Base-by-base conservation (phyloP, 2,329 filamentous ascomycete species). In the Tolypocladium ovalisporum region DNA sequence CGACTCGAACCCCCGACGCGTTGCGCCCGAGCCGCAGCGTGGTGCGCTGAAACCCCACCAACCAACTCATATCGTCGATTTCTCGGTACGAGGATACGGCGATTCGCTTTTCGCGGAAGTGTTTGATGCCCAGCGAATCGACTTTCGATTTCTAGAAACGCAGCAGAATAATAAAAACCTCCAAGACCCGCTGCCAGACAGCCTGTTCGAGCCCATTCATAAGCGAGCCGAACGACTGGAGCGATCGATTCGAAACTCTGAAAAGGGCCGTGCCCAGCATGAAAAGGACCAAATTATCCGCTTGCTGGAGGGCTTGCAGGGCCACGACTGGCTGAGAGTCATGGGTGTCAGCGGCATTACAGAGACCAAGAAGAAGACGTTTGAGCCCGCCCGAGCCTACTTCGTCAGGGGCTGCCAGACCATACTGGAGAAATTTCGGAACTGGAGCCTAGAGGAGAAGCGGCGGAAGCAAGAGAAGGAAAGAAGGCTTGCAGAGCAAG, bases 381-480 rank as follows among this genome's bases (percentile, higher is more conserved):
- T 90, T 71, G 90, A 96, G 71, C 85, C 88, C 2, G 94, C 94
- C 60, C 83, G 94, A 34, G 81, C 86, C 59, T 86, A 93, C 69
- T 96, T 97, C 68, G 87, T 97, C 64, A 82, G 80, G 57, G 90
- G 95, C 60, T 92, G 95, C 58, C 81, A 90, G 61, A 80, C 81
- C 0, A 86, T 97, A 35, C 79, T 97, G 24, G 85, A 90, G 61
- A 97, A 97, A 69, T 97, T 97, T 69, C 83, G 85, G 54, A 78
- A 83, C 56, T 97, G 92, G 92, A 91, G 86, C 61, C 82, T 92
- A 60, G 90, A 96, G 68, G 94, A 99, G 71, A 95, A 92, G 75
- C 83, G 87, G 49, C 79, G 89, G 59, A 90, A 90, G 71, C 74
- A 84, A 3, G 87, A 90, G 65, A 89, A 86, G 66, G 90, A 93